These are phyloP conservation scores for Verticillium nonalfalfae DNA, from an alignment of 2,329 filamentous ascomycete genomes.

Conservation along the genomic window DNA sequence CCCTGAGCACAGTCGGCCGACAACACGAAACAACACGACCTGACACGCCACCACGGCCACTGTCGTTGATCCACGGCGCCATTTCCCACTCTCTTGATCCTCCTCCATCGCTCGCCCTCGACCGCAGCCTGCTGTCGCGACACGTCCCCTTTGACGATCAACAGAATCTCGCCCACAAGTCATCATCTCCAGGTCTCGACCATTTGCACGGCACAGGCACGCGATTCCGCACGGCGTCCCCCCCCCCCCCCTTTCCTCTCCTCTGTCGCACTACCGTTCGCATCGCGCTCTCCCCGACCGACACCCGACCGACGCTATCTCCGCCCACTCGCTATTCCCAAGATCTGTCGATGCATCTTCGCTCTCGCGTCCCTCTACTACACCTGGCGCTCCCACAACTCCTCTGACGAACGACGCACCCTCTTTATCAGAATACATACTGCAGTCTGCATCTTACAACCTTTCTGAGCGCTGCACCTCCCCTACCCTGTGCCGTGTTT, in stretches of 20 bases:
- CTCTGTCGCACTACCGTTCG: background rate
- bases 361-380: background rate
- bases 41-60: background rate
- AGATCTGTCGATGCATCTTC: background rate
- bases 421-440: background rate
- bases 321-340: background rate
- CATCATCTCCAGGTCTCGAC: background rate
- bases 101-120: background rate
- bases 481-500: conserved; percentile 3
- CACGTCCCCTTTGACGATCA: background rate
- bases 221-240: background rate
- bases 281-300: background rate
- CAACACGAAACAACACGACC: background rate
- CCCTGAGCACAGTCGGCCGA: background rate
- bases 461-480: conserved; percentile 3
- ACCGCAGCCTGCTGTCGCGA: background rate
- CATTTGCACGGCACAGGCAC: background rate
- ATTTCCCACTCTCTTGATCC: background rate
- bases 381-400: background rate
- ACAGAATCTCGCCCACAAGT: background rate
- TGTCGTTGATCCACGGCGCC: background rate
- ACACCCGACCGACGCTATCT: background rate
- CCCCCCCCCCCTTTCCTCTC: background rate
- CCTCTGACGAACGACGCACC: background rate
- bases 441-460: background rate